Conservation (phyloP, 2,329 filamentous ascomycete species). For the Zopfia rhizophila region DNA sequence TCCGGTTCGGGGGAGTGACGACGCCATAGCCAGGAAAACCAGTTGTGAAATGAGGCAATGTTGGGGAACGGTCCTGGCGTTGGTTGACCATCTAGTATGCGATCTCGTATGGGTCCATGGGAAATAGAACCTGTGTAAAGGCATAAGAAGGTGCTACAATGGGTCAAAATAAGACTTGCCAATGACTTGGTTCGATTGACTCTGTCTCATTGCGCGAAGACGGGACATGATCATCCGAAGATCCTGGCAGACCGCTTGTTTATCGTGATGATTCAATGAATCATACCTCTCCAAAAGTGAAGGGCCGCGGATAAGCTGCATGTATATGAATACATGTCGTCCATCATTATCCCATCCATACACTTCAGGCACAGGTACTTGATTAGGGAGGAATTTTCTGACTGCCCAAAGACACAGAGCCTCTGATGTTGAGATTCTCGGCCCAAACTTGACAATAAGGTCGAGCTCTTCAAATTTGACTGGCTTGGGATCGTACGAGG, state of each 20-base stretch:
- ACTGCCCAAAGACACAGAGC: conserved; percentile 25
- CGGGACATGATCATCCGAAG: conserved; percentile 13
- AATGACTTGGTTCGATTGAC: conserved; percentile 15
- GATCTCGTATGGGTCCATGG: conserved; percentile 15
- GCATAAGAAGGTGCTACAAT: conserved; percentile 4
- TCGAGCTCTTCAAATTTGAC: conserved; percentile 19
- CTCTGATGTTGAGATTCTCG: conserved; percentile 16
- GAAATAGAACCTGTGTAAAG: conserved; percentile 14
- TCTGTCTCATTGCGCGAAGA: conserved; percentile 14
- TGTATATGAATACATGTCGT: conserved; percentile 26
- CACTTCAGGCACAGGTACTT: conserved; percentile 26
- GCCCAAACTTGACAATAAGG: conserved; percentile 26
- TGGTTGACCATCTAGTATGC: conserved; percentile 22
- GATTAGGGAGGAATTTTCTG: conserved; percentile 8
- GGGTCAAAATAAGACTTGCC: conserved; percentile 8
- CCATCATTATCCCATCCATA: conserved; percentile 22
- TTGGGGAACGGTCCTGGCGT: conserved; percentile 33
- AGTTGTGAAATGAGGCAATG: conserved; percentile 39
- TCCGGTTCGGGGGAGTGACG: conserved; percentile 28
- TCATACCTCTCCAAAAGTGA: conserved; percentile 21
- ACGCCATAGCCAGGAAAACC: conserved; percentile 30
- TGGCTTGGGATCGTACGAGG: not conserved
- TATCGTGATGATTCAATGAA: conserved; percentile 13
- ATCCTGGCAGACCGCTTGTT: conserved; percentile 17
- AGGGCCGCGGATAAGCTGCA: conserved; percentile 24